Evolutionary conservation across 164 flowering plant species (phyloP), one percentile per base, ranked within the genome.

Genomic region (Hamamelis virginiana): DNA sequence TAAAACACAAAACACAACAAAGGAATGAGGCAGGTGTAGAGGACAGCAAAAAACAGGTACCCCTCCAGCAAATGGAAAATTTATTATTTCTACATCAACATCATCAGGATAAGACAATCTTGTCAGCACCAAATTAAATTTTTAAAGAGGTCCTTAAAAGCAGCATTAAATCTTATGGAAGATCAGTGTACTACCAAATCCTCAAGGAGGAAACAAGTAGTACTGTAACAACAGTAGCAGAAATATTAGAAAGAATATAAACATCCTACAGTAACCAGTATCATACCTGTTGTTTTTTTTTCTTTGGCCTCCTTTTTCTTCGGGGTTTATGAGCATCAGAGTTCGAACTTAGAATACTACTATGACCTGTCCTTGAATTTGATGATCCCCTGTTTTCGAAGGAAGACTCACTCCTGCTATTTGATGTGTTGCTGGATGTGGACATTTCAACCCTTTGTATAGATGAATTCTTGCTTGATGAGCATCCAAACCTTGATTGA

Each of bases 301-400:
- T 96, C 87, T 91, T 96, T 18, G 95, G 97, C 75, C 99, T 87
- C 74, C 99, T 88, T 80, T 93, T 96, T 75, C 99, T 84, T 59
- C 84, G 73, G 23, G 98, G 98, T 74, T 96, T 93, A 55, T 83
- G 93, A 44, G 97, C 98, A 81, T 96, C 99, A 22, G 99, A 89
- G 63, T 90, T 92, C 72, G 97, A 91, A 76, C 97, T 93, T 44
- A 91, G 46, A 65, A 87, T 96, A 65, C 95, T 89, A 69, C 93
- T 83, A 23, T 83, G 85, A 58, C 89, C 85, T 21, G 85, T 81
- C 47, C 59, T 69, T 41, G 90, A 74, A 69, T 77, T 87, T 66
- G 89, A 80, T 66, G 86, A 76, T 61, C 75, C 86, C 74, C 82
- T 63, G 47, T 69, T 79, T 58, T 74, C 82, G 57, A 71, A 79